Conservation (phyloP, 768 basidiomycete species). For the Trametes meyenii region DNA sequence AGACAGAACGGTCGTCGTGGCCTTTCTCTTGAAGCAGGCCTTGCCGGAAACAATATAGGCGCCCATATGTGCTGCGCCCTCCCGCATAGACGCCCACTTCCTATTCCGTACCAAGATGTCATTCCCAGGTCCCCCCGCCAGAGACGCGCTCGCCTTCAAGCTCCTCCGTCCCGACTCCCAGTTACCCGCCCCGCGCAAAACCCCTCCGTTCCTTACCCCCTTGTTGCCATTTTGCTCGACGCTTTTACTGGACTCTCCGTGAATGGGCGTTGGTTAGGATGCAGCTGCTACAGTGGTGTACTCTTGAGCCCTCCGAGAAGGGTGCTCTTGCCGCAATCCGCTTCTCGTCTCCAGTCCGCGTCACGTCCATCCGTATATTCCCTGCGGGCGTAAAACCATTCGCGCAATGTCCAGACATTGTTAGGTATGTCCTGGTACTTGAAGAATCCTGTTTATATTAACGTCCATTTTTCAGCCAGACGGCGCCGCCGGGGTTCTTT, state of each 20-base stretch:
- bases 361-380: slow-evolving; percentile 70
- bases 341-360: slow-evolving; percentile 67
- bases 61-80: slow-evolving; percentile 19
- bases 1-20: slow-evolving; percentile 19
- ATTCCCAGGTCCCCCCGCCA: slow-evolving; percentile 1
- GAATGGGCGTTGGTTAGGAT: not conserved
- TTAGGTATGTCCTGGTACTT: slow-evolving; percentile 27
- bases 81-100: not conserved
- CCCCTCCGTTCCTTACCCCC: not conserved
- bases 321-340: slow-evolving; percentile 69
- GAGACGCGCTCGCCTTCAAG: not conserved
- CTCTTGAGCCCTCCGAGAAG: slow-evolving; percentile 57
- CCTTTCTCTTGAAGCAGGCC: slow-evolving; percentile 16
- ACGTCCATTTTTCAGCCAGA: slow-evolving; percentile 47
- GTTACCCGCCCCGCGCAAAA: not conserved
- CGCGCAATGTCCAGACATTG: slow-evolving; percentile 54
- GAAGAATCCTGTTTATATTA: not conserved
- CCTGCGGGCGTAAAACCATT: slow-evolving; percentile 70
- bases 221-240: not conserved
- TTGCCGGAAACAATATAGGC: slow-evolving; percentile 1
- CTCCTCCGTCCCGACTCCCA: no score
- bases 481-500: slow-evolving; percentile 74
- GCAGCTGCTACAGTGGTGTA: slow-evolving; percentile 69
- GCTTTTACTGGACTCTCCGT: not conserved
- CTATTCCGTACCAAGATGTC: slow-evolving; percentile 11